These are phyloP conservation scores for Polychytrium aggregatum DNA, from an alignment of 192 early-diverging fungal genomes.

Conservation along the genomic window DNA sequence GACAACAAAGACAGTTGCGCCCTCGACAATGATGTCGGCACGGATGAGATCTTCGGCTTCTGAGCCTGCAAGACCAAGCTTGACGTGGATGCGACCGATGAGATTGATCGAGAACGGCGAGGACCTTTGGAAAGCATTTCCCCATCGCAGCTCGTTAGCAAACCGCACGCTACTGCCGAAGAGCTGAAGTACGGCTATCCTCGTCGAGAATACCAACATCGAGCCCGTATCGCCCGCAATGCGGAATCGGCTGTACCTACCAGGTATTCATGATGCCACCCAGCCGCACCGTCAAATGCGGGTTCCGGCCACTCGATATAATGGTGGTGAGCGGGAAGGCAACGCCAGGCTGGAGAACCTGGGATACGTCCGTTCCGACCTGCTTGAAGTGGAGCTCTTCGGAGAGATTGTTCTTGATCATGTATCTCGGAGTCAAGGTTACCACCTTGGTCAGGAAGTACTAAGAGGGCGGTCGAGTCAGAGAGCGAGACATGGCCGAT, in stretches of 20 bases:
- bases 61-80: constrained; percentile 49
- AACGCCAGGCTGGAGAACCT: too few species aligned
- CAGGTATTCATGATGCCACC: constrained; percentile 58
- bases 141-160: too few species aligned
- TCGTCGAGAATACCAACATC: too few species aligned
- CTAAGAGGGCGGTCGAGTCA: too few species aligned
- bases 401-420: constrained; percentile 70
- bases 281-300: constrained; percentile 54
- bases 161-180: too few species aligned
- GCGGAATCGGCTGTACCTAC: constrained; percentile 35
- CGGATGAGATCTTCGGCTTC: constrained; percentile 57
- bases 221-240: too few species aligned
- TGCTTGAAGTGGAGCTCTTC: constrained; percentile 67
- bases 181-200: too few species aligned
- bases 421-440: constrained; percentile 81
- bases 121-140: constrained; percentile 14
- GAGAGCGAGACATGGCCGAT: too few species aligned
- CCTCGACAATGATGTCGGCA: constrained; percentile 73
- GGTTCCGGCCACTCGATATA: too few species aligned
- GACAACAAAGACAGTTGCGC: constrained; percentile 82
- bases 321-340: too few species aligned
- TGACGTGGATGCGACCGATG: constrained; percentile 75
- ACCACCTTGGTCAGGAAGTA: constrained; percentile 71
- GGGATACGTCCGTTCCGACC: too few species aligned
- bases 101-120: constrained; percentile 75